These are phyloP conservation scores for Candida caryicola DNA, from an alignment of 805 yeast genomes.

Conservation along the genomic window DNA sequence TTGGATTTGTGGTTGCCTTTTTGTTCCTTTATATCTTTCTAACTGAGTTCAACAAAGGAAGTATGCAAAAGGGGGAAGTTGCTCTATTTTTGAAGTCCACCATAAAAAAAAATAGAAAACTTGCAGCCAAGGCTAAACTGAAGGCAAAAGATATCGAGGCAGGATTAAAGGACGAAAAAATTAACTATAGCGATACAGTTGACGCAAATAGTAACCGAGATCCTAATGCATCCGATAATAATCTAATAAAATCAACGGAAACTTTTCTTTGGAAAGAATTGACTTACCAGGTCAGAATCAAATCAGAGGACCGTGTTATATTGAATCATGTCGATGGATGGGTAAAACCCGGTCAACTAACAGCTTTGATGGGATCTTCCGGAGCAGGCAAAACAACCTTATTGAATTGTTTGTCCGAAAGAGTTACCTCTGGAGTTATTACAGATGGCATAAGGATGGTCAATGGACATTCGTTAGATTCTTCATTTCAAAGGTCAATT, in stretches of 20 bases:
- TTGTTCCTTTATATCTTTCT: slow-evolving; percentile 50
- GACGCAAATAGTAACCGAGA: slow-evolving; percentile 24
- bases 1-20: slow-evolving; percentile 56
- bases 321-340: slow-evolving; percentile 71
- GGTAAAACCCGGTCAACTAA: slow-evolving; percentile 80
- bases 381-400: slow-evolving; percentile 48
- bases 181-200: slow-evolving; percentile 23
- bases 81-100: slow-evolving; percentile 54
- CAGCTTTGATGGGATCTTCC: slow-evolving; percentile 64
- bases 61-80: slow-evolving; percentile 70
- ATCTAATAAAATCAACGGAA: slow-evolving; percentile 28
- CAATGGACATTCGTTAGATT: slow-evolving; percentile 22
- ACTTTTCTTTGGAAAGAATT: slow-evolving; percentile 79
- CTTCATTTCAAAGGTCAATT: slow-evolving; percentile 30
- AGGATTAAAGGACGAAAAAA: slow-evolving; percentile 16
- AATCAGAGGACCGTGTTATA: slow-evolving; percentile 57
- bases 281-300: slow-evolving; percentile 65
- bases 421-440: slow-evolving; percentile 21
- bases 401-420: slow-evolving; percentile 36
- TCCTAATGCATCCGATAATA: slow-evolving; percentile 10
- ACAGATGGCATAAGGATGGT: slow-evolving; percentile 37
- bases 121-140: slow-evolving; percentile 22
- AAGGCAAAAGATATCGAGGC: slow-evolving; percentile 24
- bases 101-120: slow-evolving; percentile 46
- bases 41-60: slow-evolving; percentile 58